A percentile compares a stretch with the other conserved stretches of the same genome.
Evolutionary conservation across 371 early-diverging fungal species (phyloP).

Genomic region (Apophysomyces trapeziformis): DNA sequence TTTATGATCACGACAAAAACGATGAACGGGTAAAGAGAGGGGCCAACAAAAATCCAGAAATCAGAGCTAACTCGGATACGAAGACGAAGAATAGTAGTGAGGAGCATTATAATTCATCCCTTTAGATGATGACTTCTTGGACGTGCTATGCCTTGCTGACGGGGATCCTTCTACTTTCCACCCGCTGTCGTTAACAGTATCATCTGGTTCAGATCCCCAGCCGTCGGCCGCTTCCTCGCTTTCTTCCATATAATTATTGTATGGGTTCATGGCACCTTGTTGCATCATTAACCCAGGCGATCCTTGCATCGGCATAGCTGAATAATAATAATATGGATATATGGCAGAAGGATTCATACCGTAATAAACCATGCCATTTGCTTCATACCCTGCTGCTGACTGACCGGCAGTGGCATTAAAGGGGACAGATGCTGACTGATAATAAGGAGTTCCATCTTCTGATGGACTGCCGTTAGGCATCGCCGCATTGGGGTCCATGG

Average conservation of each 20-base stretch:
- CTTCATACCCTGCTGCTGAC: conserved; percentile 34
- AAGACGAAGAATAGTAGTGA: conserved; percentile 2
- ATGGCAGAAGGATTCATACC: conserved; percentile 35
- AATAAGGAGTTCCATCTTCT: conserved; percentile 8
- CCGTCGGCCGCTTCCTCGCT: not conserved
- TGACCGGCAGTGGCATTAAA: conserved; percentile 6
- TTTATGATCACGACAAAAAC: conserved; percentile 7
- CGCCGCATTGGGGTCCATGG: conserved; percentile 11
- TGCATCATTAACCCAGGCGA: conserved; percentile 8
- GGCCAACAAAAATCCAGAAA: not conserved
- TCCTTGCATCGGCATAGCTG: conserved; percentile 19
- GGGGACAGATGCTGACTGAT: conserved; percentile 14
- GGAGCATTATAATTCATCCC: conserved; percentile 6
- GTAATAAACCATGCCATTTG: conserved; percentile 49
- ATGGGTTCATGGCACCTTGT: not conserved
- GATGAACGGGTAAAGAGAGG: conserved; percentile 6
- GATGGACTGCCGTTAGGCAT: not conserved
- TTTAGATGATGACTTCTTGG: not conserved
- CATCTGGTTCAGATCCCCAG: conserved; percentile 4
- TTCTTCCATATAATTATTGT: conserved; percentile 5
- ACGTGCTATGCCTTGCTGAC: not conserved
- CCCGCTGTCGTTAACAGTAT: conserved; percentile 1
- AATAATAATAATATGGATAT: conserved; percentile 33
- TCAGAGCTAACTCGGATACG: conserved; percentile 5
- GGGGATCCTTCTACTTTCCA: conserved; percentile 4